phyloP scores from a whole-genome alignment of 202 grass and related monocot genomes.

The Schoenoplectus tabernaemontani region DNA sequence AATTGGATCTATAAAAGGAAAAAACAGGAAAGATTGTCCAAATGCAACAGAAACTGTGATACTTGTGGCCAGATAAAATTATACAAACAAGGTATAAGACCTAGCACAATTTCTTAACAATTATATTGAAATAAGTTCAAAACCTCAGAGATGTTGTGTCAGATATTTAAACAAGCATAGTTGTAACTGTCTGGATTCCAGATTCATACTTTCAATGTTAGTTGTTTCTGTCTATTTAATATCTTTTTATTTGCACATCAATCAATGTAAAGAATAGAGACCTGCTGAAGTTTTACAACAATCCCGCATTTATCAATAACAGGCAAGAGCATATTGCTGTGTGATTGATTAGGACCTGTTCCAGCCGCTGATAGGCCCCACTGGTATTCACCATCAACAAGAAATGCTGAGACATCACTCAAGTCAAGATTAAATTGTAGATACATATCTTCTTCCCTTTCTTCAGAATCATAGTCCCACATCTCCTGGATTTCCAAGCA shows the following conservation, averaged over 20 bases:
- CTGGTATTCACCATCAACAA: conserved; percentile 86
- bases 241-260: not conserved
- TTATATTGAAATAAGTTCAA: not conserved
- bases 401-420: conserved; percentile 92
- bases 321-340: conserved; percentile 48
- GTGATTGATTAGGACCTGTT: conserved; percentile 21
- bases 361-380: conserved; percentile 34
- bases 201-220: not conserved
- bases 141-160: not conserved
- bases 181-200: not conserved
- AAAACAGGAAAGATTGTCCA: conserved; percentile 6
- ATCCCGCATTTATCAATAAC: conserved; percentile 96
- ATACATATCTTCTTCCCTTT: conserved; percentile 65
- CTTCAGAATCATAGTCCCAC: conserved; percentile 60
- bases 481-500: conserved; percentile 58
- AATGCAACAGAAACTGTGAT: not conserved
- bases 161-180: not conserved
- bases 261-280: conserved; percentile 21
- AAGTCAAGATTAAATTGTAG: conserved; percentile 91
- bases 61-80: not conserved
- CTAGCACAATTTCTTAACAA: not conserved
- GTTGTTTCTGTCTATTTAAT: not conserved
- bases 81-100: not conserved
- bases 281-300: conserved; percentile 92
- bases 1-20: conserved; percentile 55